phyloP scores from a whole-genome alignment of 2,329 filamentous ascomycete genomes.

The Fusarium keratoplasticum region DNA sequence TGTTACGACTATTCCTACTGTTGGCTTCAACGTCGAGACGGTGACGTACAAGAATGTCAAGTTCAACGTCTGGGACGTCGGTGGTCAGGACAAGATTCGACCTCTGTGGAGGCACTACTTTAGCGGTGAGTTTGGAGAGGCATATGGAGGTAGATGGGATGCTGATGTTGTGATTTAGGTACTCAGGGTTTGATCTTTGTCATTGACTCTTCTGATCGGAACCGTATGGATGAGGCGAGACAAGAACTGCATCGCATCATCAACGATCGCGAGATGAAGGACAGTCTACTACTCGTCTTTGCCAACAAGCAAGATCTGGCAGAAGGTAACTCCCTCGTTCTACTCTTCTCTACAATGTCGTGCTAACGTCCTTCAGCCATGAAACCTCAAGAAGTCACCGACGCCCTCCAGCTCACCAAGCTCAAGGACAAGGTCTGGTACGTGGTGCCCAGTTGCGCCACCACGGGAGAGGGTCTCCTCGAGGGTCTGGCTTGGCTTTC shows the following conservation, averaged over 20 bases:
- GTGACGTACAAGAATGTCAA: constrained; percentile 99
- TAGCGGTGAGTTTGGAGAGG: constrained; percentile 66
- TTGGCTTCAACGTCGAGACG: constrained; percentile 99
- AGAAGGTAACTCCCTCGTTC: no score
- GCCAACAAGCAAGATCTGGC: constrained; percentile 98
- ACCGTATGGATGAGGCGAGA: constrained; percentile 90
- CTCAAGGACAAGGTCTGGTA: constrained; percentile 89
- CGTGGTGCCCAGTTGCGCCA: constrained; percentile 85
- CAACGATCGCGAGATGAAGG: constrained; percentile 97
- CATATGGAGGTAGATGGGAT: not conserved
- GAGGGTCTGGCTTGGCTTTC: constrained; percentile 87
- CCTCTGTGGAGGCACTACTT: constrained; percentile 99
- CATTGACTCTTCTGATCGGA: constrained; percentile 93
- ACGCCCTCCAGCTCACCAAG: constrained; percentile 79
- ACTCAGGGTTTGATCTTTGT: constrained; percentile 99
- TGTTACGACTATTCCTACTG: constrained; percentile 97
- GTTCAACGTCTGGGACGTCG: constrained; percentile 99
- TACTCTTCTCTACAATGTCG: no score
- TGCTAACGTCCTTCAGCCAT: constrained; percentile 66
- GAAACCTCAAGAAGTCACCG: constrained; percentile 83
- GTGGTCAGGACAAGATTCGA: constrained; percentile 98
- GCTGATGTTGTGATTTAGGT: constrained; percentile 61
- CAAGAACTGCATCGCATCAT: constrained; percentile 97
- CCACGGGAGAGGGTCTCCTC: constrained; percentile 82
- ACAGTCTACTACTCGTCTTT: constrained; percentile 92